These are phyloP conservation scores for Chrysanthemum makinoi DNA, from an alignment of 129 eudicot genomes.

Conservation along the genomic window DNA sequence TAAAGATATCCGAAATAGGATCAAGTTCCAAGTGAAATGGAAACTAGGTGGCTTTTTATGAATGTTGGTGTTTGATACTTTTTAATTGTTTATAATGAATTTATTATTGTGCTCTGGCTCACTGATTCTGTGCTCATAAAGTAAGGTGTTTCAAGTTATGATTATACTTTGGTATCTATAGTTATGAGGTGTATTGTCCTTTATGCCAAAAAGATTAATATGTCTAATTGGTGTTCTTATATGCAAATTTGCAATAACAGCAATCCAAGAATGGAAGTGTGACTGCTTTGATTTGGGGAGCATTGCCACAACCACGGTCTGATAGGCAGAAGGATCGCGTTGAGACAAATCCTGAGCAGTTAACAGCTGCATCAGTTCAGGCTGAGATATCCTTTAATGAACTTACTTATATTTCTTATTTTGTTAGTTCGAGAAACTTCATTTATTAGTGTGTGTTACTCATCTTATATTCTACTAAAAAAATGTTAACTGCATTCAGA, in stretches of 20 bases:
- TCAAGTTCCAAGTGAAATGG: too few relatives aligned
- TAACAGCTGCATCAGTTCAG: constrained; percentile 95
- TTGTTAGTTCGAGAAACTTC: background rate
- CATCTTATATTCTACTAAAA: background rate
- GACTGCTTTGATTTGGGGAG: constrained; percentile 95
- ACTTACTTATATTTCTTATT: constrained; percentile 13
- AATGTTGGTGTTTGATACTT: too few relatives aligned
- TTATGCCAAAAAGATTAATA: background rate
- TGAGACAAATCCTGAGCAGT: constrained; percentile 98
- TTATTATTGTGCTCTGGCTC: constrained; percentile 9
- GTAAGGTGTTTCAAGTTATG: constrained; percentile 2
- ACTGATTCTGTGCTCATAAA: background rate
- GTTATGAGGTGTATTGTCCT: background rate
- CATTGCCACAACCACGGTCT: constrained; percentile 90
- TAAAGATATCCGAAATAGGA: too few relatives aligned
- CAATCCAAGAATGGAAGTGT: constrained; percentile 63
- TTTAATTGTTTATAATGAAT: background rate
- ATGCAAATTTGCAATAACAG: constrained; percentile 41
- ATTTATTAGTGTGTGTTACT: background rate
- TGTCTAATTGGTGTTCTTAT: constrained; percentile 2
- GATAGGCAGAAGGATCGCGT: constrained; percentile 97
- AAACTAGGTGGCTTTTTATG: too few relatives aligned
- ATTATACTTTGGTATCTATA: background rate
- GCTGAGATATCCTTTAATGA: constrained; percentile 90
- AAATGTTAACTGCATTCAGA: background rate